Evolutionary conservation across 140 eudicot genomes (phyloP), one percentile per base, ranked within the genome.

Genomic region (Senecio squalidus): DNA sequence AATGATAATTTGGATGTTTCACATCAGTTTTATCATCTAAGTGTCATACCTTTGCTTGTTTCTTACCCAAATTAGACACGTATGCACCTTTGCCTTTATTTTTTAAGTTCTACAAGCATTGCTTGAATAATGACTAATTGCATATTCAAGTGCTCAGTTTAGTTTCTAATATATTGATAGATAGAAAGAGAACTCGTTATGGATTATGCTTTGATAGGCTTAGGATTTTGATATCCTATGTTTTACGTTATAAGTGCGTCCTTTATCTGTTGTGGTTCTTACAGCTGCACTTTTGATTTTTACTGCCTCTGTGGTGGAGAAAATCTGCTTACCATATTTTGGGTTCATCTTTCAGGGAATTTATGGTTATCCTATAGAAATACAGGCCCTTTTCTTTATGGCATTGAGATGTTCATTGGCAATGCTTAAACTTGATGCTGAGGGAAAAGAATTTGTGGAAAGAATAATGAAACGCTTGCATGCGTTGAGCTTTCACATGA

Each of bases 291-390:
- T n/a, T n/a, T n/a, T n/a, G n/a, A n/a, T n/a, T n/a, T n/a, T n/a
- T n/a, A n/a, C n/a, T n/a, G n/a, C n/a, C n/a, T n/a, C n/a, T n/a
- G n/a, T n/a, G n/a, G n/a, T n/a, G n/a, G n/a, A n/a, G n/a, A 6
- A 3, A 26, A 47, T 55, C 11, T 45, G 22, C 34, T 34, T 61
- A 10, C 39, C 17, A 46, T 44, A 3, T 58, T 55, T 40, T 16
- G 61, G 21, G 36, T 40, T 58, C 34, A 48, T 63, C 22, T 76
- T 65, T 55, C 80, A 89, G 97, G 97, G 97, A 51, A 74, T 89
- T 13, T 89, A 89, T 72, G 97, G 97, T 41, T 89, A 85, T 34
- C 97, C 97, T 21, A 89, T 85, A 64, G 97, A 89, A 67, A 89
- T 89, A 39, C 97, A 89, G 67, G 86, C 97, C 20, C 94, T 89